These are phyloP conservation scores for Colletotrichum sublineola DNA, from an alignment of 2,329 filamentous ascomycete species.

Conservation along the genomic window DNA sequence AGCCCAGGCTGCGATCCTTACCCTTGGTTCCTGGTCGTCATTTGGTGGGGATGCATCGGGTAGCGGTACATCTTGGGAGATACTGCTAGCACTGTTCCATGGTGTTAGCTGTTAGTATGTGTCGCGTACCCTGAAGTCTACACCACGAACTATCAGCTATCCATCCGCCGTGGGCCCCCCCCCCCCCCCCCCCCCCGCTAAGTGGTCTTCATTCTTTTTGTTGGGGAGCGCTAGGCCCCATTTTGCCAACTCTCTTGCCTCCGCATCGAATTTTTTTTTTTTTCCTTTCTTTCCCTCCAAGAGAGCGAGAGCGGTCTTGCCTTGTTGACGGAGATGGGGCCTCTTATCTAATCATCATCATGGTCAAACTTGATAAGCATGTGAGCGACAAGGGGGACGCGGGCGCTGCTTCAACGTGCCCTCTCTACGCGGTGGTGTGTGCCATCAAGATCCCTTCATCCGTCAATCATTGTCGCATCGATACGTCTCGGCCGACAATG, in stretches of 20 bases:
- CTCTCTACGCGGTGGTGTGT: neutral
- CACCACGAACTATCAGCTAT: conserved; percentile 21
- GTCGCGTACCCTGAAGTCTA: conserved; percentile 14
- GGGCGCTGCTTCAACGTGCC: neutral
- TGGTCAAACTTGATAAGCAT: conserved; percentile 1
- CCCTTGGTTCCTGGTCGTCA: conserved; percentile 30
- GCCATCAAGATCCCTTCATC: conserved; percentile 12
- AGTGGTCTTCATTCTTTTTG: conserved; percentile 37
- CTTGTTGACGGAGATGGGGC: conserved; percentile 10
- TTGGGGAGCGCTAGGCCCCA: conserved; percentile 40
- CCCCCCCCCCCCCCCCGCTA: conserved; percentile 4
- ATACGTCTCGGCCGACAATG: conserved; percentile 7
- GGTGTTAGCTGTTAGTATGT: neutral
- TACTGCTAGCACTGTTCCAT: neutral
- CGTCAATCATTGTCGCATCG: conserved; percentile 3
- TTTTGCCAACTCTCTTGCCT: conserved; percentile 10
- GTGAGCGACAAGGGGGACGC: conserved; percentile 13
- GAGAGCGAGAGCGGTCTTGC: conserved; percentile 2
- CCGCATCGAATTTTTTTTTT: conserved; percentile 29
- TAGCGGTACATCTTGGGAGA: neutral
- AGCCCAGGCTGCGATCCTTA: conserved; percentile 22
- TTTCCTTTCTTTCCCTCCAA: conserved; percentile 5
- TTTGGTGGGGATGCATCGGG: neutral
- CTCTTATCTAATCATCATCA: conserved; percentile 30
- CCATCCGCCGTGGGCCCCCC: conserved; percentile 26